Evolutionary conservation across 345 rosid species (phyloP), one percentile per base, ranked within the genome.

Genomic region (Erysimum cheiranthoides): DNA sequence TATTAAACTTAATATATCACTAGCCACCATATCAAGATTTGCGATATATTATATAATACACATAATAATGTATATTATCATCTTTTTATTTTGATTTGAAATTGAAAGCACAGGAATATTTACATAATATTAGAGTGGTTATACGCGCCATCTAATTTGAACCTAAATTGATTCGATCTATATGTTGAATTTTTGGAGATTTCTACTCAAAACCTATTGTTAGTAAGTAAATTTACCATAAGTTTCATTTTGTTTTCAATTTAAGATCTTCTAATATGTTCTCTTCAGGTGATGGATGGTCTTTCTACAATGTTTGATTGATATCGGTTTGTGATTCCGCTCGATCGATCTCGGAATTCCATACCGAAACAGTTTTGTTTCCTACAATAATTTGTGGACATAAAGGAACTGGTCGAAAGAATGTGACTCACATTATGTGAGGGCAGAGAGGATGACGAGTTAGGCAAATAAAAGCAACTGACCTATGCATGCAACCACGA

Each of bases 401-500:
- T 67, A 50, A 21, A 3, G 14, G 58, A 32, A n/a, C 30, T 25
- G 35, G 38, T 39, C 5, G 28, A 35, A 35, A 51, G 14, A 53
- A 32, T 17, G 54, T n/a, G n/a, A n/a, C n/a, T n/a, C n/a, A n/a
- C n/a, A n/a, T n/a, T n/a, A n/a, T n/a, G n/a, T 30, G 14, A 35
- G 32, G 62, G 42, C 32, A 56, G 11, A 27, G 9, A 50, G 5
- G 45, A 51, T 42, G 27, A 30, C 40, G 14, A 30, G 61, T 73
- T 73, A 42, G 70, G 64, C 71, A 54, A n/a, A n/a, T n/a, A n/a
- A 47, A 73, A 65, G 39, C 46, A 63, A 62, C 53, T 63, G 63
- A 52, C 45, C 70, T 40, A 73, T 42, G 64, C 64, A 73, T 63
- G 63, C 64, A 63, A 53, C 28, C 36, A 63, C 71, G 38, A 63